Conservation (phyloP, 805 yeast species). For the Saturnispora silvae region DNA sequence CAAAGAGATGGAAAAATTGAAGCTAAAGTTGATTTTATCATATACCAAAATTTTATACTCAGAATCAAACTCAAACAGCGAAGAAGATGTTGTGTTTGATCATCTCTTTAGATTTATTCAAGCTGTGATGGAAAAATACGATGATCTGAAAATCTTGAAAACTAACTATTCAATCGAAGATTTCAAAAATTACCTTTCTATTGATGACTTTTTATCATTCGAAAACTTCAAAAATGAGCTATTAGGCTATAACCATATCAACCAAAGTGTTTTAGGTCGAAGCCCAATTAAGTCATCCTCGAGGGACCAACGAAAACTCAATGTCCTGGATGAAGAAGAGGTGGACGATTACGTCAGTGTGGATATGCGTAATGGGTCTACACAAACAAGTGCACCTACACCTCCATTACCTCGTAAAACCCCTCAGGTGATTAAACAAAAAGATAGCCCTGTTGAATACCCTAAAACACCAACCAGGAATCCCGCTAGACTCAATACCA, state of each 20-base stretch:
- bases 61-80: constrained; percentile 11
- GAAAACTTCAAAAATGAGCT: constrained; percentile 16
- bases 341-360: background rate
- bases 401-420: constrained; percentile 11
- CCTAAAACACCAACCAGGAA: constrained; percentile 2
- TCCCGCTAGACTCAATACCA: too few relatives aligned
- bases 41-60: constrained; percentile 24
- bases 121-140: constrained; percentile 17
- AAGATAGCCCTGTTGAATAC: background rate
- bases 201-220: constrained; percentile 19
- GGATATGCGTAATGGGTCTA: background rate
- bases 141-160: constrained; percentile 13
- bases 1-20: constrained; percentile 20
- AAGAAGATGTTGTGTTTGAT: constrained; percentile 19
- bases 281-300: constrained; percentile 8
- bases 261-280: constrained; percentile 2
- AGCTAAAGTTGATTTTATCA: constrained; percentile 23
- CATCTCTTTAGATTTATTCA: constrained; percentile 23
- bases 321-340: background rate
- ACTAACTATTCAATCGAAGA: constrained; percentile 13
- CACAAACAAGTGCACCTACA: background rate
- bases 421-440: constrained; percentile 8
- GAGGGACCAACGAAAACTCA: too few relatives aligned
- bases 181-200: constrained; percentile 18
- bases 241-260: constrained; percentile 8